phyloP scores from a whole-genome alignment of 345 rosid species.

The Hibiscus mutabilis region DNA sequence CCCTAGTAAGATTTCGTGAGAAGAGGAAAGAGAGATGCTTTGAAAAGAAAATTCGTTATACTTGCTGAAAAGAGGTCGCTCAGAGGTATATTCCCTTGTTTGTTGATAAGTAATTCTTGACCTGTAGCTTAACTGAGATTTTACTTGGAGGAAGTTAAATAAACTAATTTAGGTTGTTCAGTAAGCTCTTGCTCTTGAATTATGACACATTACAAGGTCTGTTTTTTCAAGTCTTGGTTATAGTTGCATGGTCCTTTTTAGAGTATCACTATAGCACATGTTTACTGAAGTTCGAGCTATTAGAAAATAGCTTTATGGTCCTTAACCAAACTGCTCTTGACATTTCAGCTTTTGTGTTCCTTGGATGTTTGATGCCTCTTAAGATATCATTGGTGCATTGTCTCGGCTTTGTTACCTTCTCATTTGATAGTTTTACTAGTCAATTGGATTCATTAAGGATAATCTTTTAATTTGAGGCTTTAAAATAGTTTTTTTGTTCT shows the following conservation, averaged over 20 bases:
- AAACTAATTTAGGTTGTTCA: not conserved
- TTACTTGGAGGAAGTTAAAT: not conserved
- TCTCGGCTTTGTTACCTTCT: not conserved
- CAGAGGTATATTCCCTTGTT: not conserved
- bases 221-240: not conserved
- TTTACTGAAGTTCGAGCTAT: conserved; percentile 3
- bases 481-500: not conserved
- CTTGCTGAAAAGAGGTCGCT: not conserved
- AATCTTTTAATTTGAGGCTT: not conserved
- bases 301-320: not conserved
- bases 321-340: conserved; percentile 2
- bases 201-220: not conserved
- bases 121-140: not conserved
- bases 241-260: not conserved
- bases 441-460: not conserved
- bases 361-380: not conserved
- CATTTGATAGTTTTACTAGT: not conserved
- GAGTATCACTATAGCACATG: not conserved
- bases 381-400: not conserved
- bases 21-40: conserved; percentile 42
- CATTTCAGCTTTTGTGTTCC: not conserved
- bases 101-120: not conserved
- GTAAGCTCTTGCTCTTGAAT: not conserved
- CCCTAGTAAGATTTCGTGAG: conserved; percentile 38
- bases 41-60: conserved; percentile 36